Conservation (phyloP, 2,329 filamentous ascomycete genomes). For the Claviceps fusiformis region DNA sequence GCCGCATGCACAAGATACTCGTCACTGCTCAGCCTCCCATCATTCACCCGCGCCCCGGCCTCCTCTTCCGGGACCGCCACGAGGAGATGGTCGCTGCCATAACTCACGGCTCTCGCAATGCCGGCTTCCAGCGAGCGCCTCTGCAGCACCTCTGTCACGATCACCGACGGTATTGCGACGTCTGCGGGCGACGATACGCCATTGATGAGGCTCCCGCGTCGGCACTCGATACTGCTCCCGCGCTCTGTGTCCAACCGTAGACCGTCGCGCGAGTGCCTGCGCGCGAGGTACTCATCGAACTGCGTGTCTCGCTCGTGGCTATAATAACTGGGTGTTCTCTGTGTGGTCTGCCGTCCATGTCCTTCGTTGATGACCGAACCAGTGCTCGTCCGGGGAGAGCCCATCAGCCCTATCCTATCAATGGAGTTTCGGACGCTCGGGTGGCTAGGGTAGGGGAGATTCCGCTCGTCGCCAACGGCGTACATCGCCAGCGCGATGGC, state of each 20-base stretch:
- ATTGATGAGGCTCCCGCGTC: neutral
- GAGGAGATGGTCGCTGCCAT: constrained; percentile 23
- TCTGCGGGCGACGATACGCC: constrained; percentile 10
- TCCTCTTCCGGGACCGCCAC: constrained; percentile 25
- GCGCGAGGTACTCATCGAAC: constrained; percentile 31
- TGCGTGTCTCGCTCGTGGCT: constrained; percentile 32
- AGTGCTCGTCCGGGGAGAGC: neutral
- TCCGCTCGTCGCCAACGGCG: constrained; percentile 9
- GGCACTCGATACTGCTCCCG: neutral
- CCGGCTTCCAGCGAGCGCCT: constrained; percentile 1
- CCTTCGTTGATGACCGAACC: constrained; percentile 11
- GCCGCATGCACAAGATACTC: constrained; percentile 3
- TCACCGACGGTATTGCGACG: too few relatives aligned
- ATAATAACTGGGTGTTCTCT: constrained; percentile 21
- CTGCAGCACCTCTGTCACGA: too few relatives aligned
- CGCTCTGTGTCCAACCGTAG: neutral
- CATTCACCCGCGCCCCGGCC: constrained; percentile 9
- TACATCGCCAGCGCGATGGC: constrained; percentile 17
- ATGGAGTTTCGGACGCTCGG: neutral
- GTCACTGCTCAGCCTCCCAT: constrained; percentile 12
- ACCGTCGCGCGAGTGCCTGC: constrained; percentile 15
- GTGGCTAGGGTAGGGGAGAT: constrained; percentile 13
- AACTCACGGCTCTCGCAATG: constrained; percentile 19
- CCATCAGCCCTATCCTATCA: too few relatives aligned
- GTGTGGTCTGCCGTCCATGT: constrained; percentile 8